Evolutionary conservation across 495 filamentous ascomycete species (phyloP).

Genomic region (Penicillium diatomitis): DNA sequence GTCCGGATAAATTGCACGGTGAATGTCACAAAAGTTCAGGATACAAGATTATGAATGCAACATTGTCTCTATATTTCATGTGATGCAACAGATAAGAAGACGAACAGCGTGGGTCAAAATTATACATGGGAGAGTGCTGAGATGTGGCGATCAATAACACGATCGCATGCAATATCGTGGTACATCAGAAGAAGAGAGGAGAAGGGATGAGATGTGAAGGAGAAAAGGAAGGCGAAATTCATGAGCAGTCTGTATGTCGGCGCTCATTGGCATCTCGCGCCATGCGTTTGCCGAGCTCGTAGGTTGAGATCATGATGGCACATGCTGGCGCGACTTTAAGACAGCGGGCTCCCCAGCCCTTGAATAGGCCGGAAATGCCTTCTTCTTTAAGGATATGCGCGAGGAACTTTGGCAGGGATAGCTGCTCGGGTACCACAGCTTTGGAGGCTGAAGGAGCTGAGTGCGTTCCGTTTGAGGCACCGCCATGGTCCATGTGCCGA

Average conservation of each 20-base stretch:
- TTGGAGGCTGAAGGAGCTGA: conserved; percentile 7
- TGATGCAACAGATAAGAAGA: conserved; percentile 20
- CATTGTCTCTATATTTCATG: conserved; percentile 19
- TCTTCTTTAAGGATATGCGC: conserved; percentile 82
- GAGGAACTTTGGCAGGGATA: conserved; percentile 67
- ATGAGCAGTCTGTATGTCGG: conserved; percentile 19
- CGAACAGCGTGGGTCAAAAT: conserved; percentile 13
- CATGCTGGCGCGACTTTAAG: conserved; percentile 93
- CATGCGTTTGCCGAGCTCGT: conserved; percentile 89
- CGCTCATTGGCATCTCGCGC: conserved; percentile 72
- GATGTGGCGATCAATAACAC: conserved; percentile 8
- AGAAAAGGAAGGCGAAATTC: not conserved
- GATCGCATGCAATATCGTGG: conserved; percentile 22
- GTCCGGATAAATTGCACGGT: too few relatives aligned
- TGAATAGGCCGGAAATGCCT: conserved; percentile 73
- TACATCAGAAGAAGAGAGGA: conserved; percentile 5
- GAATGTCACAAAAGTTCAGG: conserved; percentile 2
- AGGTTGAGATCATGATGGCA: conserved; percentile 99
- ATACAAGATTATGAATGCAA: conserved; percentile 7
- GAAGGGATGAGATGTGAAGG: not conserved
- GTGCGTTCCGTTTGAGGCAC: conserved; percentile 10
- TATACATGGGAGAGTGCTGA: conserved; percentile 3
- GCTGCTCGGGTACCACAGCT: conserved; percentile 54
- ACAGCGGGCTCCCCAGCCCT: conserved; percentile 81
- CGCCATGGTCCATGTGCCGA: conserved; percentile 42